These are phyloP conservation scores for Basidiobolus meristosporus DNA, from an alignment of 371 early-diverging fungal genomes.

Conservation along the genomic window DNA sequence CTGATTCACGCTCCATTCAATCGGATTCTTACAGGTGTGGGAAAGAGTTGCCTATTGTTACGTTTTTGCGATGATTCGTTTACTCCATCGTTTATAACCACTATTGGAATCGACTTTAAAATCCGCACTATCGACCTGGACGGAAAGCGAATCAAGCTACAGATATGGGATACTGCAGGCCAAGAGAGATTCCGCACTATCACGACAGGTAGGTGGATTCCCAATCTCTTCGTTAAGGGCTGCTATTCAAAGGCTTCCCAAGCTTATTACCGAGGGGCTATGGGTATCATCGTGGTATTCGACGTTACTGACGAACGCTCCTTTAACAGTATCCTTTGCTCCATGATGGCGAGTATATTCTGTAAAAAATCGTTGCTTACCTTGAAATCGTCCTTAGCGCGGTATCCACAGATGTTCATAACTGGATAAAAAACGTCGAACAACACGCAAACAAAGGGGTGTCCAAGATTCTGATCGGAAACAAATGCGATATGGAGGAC, in stretches of 20 bases:
- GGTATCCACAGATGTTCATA: constrained; percentile 84
- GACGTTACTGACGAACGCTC: constrained; percentile 97
- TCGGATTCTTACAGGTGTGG: constrained; percentile 48
- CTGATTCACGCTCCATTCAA: background rate
- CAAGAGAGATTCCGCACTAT: constrained; percentile 99
- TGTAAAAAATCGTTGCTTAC: background rate
- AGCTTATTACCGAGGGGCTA: constrained; percentile 97
- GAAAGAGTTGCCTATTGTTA: constrained; percentile 93
- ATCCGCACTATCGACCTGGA: constrained; percentile 97
- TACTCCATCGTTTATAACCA: constrained; percentile 93
- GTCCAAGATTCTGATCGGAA: constrained; percentile 96
- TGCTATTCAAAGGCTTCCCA: background rate
- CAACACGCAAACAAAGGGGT: constrained; percentile 93
- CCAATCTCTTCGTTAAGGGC: no score
- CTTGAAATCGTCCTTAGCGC: background rate
- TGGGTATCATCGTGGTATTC: constrained; percentile 98
- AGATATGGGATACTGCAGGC: constrained; percentile 99
- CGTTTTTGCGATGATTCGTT: constrained; percentile 97
- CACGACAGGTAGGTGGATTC: constrained; percentile 77
- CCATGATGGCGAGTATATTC: no score
- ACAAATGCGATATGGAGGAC: constrained; percentile 89
- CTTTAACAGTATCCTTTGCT: constrained; percentile 69
- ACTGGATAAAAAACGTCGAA: constrained; percentile 97
- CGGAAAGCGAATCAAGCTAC: constrained; percentile 97
- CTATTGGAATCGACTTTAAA: constrained; percentile 99